Evolutionary conservation across 2,329 filamentous ascomycete genomes (phyloP).

Genomic region (Piedraia hortae): DNA sequence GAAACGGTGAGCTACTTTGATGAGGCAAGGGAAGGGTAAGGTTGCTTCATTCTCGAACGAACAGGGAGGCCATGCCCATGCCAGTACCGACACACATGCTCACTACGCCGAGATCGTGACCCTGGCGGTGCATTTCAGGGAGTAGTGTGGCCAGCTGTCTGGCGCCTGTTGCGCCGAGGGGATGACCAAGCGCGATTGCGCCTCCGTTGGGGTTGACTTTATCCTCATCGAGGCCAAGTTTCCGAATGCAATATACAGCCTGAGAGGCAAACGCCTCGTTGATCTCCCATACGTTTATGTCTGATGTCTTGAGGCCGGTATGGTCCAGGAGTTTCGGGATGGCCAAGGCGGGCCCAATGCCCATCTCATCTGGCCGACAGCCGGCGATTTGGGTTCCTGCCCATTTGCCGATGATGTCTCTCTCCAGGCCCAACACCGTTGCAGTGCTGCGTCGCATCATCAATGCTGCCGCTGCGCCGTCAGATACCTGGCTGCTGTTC

Average conservation of each 20-base stretch:
- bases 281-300: constrained; percentile 74
- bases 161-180: constrained; percentile 66
- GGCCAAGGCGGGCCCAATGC: constrained; percentile 60
- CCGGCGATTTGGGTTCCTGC: constrained; percentile 49
- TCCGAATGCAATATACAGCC: constrained; percentile 41
- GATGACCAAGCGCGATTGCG: constrained; percentile 81
- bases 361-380: constrained; percentile 79
- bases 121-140: constrained; percentile 35
- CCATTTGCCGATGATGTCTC: constrained; percentile 55
- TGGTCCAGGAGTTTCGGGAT: constrained; percentile 56
- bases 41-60: constrained; percentile 22
- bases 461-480: constrained; percentile 61
- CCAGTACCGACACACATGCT: constrained; percentile 49
- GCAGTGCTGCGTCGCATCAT: constrained; percentile 69
- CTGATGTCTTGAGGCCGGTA: constrained; percentile 35
- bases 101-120: constrained; percentile 53
- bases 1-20: too few relatives aligned
- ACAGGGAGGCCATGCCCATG: constrained; percentile 26
- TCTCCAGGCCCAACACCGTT: constrained; percentile 38
- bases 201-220: constrained; percentile 80
- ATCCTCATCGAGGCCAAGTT: constrained; percentile 37
- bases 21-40: too few relatives aligned
- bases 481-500: constrained; percentile 62
- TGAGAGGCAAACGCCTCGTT: constrained; percentile 53
- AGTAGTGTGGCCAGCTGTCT: constrained; percentile 53